phyloP scores from a whole-genome alignment of 1,284 basidiomycete genomes.

The Ceratobasidium sp. region DNA sequence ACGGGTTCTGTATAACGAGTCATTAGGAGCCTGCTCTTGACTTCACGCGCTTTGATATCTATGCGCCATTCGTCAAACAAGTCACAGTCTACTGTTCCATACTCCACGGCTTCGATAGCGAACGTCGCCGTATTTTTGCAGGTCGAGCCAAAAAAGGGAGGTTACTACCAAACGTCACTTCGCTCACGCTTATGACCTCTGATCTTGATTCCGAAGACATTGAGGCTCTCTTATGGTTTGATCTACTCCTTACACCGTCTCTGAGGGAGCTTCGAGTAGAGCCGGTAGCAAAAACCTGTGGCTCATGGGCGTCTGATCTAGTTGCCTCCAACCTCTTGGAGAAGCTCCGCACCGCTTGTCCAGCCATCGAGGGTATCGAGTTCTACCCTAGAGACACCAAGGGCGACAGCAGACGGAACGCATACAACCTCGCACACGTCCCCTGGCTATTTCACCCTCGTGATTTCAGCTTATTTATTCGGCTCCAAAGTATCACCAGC shows the following conservation, averaged over 20 bases:
- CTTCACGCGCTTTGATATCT: slow-evolving; percentile 29
- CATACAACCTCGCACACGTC: neutral
- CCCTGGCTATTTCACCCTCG: neutral
- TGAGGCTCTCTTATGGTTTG: slow-evolving; percentile 13
- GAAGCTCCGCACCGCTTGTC: neutral
- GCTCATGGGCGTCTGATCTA: neutral
- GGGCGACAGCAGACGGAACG: neutral
- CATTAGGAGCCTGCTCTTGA: neutral
- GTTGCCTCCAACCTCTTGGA: neutral
- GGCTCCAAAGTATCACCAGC: slow-evolving; percentile 15
- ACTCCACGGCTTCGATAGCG: neutral
- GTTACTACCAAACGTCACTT: slow-evolving; percentile 19
- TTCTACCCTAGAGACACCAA: slow-evolving; percentile 6
- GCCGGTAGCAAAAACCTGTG: neutral
- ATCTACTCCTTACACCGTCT: slow-evolving; percentile 11
- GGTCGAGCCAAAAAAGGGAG: neutral
- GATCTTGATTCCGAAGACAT: neutral
- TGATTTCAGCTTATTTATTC: neutral
- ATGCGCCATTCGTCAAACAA: slow-evolving; percentile 30
- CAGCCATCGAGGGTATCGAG: neutral
- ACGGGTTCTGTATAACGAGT: neutral
- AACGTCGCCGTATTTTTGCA: neutral
- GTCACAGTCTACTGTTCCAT: slow-evolving; percentile 22
- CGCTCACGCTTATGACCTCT: slow-evolving; percentile 17
- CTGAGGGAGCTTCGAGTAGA: neutral